Percentiles rank a stretch among this genome's conserved stretches.
These are phyloP conservation scores for Lunularia cruciata DNA, from an alignment of 225 moss, liverwort and hornwort species.

Conservation along the genomic window DNA sequence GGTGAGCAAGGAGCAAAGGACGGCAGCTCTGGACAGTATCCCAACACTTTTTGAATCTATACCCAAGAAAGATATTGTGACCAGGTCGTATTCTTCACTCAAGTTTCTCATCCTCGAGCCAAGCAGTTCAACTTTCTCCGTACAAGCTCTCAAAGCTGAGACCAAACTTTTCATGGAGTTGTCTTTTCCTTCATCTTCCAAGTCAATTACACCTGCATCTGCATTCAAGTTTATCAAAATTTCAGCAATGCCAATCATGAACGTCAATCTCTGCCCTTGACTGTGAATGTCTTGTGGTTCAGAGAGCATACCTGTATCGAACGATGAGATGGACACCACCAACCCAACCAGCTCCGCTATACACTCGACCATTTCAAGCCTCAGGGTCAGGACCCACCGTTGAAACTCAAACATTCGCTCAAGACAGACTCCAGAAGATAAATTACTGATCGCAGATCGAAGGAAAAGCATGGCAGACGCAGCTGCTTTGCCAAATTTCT, in stretches of 20 bases:
- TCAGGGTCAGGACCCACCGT: conserved; percentile 40
- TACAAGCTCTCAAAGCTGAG: conserved; percentile 43
- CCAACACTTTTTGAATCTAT: conserved; percentile 37
- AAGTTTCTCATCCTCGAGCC: conserved; percentile 35
- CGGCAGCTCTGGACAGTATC: conserved; percentile 38
- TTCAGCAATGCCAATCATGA: not conserved
- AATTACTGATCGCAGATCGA: conserved; percentile 31
- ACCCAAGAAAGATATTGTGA: conserved; percentile 46
- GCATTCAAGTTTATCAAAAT: not conserved
- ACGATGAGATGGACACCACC: conserved; percentile 35
- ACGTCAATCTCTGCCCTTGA: not conserved
- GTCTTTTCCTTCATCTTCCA: conserved; percentile 34
- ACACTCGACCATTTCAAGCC: conserved; percentile 42
- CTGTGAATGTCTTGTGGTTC: too few relatives aligned
- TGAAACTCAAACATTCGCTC: conserved; percentile 51
- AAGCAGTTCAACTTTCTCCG: conserved; percentile 37
- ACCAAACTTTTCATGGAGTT: conserved; percentile 40
- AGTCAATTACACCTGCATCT: conserved; percentile 45
- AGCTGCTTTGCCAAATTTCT: conserved; percentile 37
- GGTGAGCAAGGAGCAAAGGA: conserved; percentile 42
- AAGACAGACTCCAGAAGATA: conserved; percentile 42
- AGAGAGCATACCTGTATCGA: conserved; percentile 37
- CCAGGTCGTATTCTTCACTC: conserved; percentile 38
- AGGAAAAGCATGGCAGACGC: conserved; percentile 31
- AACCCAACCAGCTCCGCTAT: conserved; percentile 40